Evolutionary conservation across 192 early-diverging fungal species (phyloP), one percentile per base, ranked within the genome.

Genomic region (Rhizophagus clarus): DNA sequence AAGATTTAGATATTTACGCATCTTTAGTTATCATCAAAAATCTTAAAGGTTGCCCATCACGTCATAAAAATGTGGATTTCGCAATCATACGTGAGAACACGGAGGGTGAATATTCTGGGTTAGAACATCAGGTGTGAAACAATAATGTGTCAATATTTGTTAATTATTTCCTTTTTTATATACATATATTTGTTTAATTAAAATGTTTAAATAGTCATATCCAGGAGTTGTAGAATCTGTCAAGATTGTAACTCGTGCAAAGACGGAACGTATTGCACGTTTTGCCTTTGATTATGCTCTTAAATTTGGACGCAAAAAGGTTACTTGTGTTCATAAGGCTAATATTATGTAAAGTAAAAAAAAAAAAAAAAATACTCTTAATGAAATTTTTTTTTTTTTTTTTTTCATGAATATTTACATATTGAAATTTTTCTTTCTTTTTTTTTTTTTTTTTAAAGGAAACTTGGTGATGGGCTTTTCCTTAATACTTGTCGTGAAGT

Each of bases 71-170:
- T 80, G 96, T 99, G 60, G 94, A 99, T 88, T 96, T 99, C 93
- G 94, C 95, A 82, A 97, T 99, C 80, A 98, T 99, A 86, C 95
- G 98, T 89, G 98, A 99, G 84, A 99, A 99, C 92, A 99, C 98
- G 66, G 98, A 99, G 88, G 98, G 98, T 82, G 98, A 99, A 89
- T 99, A 99, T 92, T 95, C 96, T 85, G 98, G 98, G 17, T 91
- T 97, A 72, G 98, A 99, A 88, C 98, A 99, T 90, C 92, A 94
- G 69, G 91, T 93, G 81, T 64, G 81, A 28, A 69, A n/a, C n/a
- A 77, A 6, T 73, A 62, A 24, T 37, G 34, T 37, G 15, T 64
- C 74, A 28, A 28, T 22, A 40, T 42, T 29, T 72, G 24, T 82
- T 42, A 51, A 70, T 67, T n/a, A 34, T 66, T 68, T 78, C n/a